Conservation (phyloP, 2,329 filamentous ascomycete species). For the Neoascochyta sp. region DNA sequence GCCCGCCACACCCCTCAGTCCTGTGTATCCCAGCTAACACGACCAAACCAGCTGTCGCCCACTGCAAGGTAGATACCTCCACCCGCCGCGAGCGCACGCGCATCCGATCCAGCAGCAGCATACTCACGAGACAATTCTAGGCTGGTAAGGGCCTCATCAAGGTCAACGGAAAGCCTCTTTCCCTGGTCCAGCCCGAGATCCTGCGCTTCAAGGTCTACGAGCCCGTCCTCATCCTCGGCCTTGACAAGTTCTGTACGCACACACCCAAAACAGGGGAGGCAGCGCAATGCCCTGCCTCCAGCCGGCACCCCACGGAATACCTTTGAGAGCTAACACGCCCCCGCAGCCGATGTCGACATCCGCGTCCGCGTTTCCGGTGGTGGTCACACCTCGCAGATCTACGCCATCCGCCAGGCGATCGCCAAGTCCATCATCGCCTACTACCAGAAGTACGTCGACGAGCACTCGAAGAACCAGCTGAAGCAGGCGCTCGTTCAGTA, state of each 20-base stretch:
- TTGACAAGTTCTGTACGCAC: slow-evolving; percentile 80
- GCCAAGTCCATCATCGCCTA: slow-evolving; percentile 94
- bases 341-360: slow-evolving; percentile 79
- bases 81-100: slow-evolving; percentile 19
- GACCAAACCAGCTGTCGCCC: slow-evolving; percentile 67
- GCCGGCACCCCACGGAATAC: too few species aligned
- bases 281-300: too few species aligned
- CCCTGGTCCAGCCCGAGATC: slow-evolving; percentile 91
- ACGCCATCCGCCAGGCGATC: slow-evolving; percentile 98
- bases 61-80: slow-evolving; percentile 71
- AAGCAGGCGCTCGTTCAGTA: slow-evolving; percentile 96
- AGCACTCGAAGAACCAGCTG: slow-evolving; percentile 99
- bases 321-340: slow-evolving; percentile 11
- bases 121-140: slow-evolving; percentile 42
- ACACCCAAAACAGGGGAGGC: too few species aligned
- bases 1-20: not conserved
- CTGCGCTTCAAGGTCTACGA: slow-evolving; percentile 99
- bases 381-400: slow-evolving; percentile 96
- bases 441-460: slow-evolving; percentile 99
- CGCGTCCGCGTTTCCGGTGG: slow-evolving; percentile 92
- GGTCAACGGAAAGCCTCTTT: slow-evolving; percentile 96
- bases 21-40: slow-evolving; percentile 1
- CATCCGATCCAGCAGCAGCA: slow-evolving; percentile 11
- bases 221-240: slow-evolving; percentile 91
- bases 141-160: slow-evolving; percentile 88